Evolutionary conservation across 2,329 filamentous ascomycete genomes (phyloP), one percentile per base, ranked within the genome.

Genomic region (Endoconidiophora laricicola): DNA sequence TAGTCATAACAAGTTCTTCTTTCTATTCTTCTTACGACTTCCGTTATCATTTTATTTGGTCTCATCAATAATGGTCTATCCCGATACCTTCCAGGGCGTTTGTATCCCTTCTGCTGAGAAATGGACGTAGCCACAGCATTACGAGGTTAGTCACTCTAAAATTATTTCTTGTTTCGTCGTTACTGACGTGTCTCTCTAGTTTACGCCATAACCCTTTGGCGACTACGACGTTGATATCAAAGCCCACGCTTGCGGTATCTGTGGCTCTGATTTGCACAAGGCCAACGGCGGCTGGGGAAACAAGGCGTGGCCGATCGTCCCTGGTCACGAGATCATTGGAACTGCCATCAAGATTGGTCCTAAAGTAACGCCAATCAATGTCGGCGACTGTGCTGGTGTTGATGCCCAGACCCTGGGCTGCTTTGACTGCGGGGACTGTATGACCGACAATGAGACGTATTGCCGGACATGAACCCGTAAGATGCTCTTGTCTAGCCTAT

Each of bases 181-280:
- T 29, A 16, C 40, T 37, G 6, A 20, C 38, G 7, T 22, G 29
- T 46, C 18, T 23, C 38, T 40, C 12, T 22, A 88, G 69, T 86
- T 86, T 69, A 75, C 79, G 58, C 79, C 88, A 52, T 91, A 93
- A 69, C 83, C 80, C 79, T 16, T 90, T 87, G 60, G 81, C 54
- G 82, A 86, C 60, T 73, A 83, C 65, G 84, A 91, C 61, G 76
- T 91, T 57, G 84, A 91, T 60, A 75, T 93, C 64, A 82, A 86
- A 68, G 82, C 91, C 60, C 77, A 86, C 58, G 78, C 75, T 58
- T 86, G 82, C 60, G 81, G 83, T 58, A 69, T 83, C 43, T 83
- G 80, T 60, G 74, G 78, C 54, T 79, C 73, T 56, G 79, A 84
- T 59, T 66, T 83, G 26, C 79, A 82, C 63, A 81, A 76, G 44